phyloP scores from a whole-genome alignment of 2,329 filamentous ascomycete genomes.

The Chrysosphaeria jannelii region DNA sequence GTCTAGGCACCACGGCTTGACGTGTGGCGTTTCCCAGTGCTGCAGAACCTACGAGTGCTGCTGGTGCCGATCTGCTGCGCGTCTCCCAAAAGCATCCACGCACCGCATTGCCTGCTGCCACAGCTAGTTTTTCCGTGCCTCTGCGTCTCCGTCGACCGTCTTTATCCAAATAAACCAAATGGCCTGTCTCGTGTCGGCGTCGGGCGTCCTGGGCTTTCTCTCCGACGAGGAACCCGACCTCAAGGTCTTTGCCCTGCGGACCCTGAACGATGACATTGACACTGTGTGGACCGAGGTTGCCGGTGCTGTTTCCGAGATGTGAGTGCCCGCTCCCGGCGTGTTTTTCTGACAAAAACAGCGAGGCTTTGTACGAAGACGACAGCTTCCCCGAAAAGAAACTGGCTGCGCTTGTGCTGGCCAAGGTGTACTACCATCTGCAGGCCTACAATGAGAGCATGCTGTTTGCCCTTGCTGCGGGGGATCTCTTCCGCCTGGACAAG shows the following conservation, averaged over 20 bases:
- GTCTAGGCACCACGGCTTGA: too few relatives aligned
- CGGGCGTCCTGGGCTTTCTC: conserved; percentile 80
- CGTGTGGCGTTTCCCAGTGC: too few relatives aligned
- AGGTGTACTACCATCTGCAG: conserved; percentile 96
- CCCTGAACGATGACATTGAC: conserved; percentile 87
- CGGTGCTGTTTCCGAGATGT: conserved; percentile 80
- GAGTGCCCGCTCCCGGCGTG: conserved; percentile 5
- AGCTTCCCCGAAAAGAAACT: conserved; percentile 79
- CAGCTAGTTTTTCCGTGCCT: too few relatives aligned
- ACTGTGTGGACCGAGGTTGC: conserved; percentile 95
- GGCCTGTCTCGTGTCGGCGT: conserved; percentile 82
- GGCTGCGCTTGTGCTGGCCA: conserved; percentile 77
- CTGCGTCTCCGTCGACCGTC: too few relatives aligned
- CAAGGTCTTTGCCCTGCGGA: conserved; percentile 81
- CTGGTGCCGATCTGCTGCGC: too few relatives aligned
- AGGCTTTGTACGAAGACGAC: conserved; percentile 92
- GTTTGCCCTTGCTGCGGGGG: conserved; percentile 79
- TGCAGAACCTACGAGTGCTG: too few relatives aligned
- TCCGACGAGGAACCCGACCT: conserved; percentile 84
- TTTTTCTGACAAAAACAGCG: conserved; percentile 21
- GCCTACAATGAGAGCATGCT: conserved; percentile 99
- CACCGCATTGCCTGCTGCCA: too few relatives aligned
- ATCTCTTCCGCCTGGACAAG: conserved; percentile 76
- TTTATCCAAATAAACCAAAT: too few relatives aligned
- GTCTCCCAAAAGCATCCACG: too few relatives aligned